Base-by-base conservation (phyloP, 345 rosid species). In the Gossypium australe region DNA sequence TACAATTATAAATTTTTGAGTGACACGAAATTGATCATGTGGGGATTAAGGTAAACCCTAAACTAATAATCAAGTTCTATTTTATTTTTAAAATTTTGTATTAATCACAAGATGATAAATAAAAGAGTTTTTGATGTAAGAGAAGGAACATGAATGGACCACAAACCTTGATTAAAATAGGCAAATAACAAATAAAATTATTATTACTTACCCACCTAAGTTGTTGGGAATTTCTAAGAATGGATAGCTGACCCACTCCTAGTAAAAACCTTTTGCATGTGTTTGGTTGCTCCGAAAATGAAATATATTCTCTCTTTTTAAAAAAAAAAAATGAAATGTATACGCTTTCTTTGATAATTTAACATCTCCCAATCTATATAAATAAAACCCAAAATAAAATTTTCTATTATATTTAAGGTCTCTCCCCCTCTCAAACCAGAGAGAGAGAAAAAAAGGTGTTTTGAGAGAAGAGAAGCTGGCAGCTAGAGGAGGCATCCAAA, bases 401-500 rank as follows among this genome's bases (percentile, higher is more conserved):
- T 34, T 34, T 82, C 85, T 82, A 80, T 81, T 84, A 85, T 82
- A 86, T 79, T 68, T 68, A 70, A 77, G 85, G 64, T 82, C 18
- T 22, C 73, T 75, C 75, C 38, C 72, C 41, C 41, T 70, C 49
- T 45, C 73, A 72, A 71, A 66, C 78, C 78, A 79, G 58, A 57
- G 47, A 56, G 56, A 53, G 53, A 52, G 67, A 55, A 25, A 9
- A 6, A 41, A 17, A 47, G 67, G 8, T 16, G 20, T 20, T 56
- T 20, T 9, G 56, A 9, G 29, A 12, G 49, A 16, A 24, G 34
- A 57, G 1, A 2, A 69, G 38, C 14, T 11, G 17, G n/a, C 16
- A 20, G 61, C 5, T 85, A 80, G 78, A 94, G 98, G 87, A 92
- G 77, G 89, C 85, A 92, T 94, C 98, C 98, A 94, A 94, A 94